Evolutionary conservation across 345 rosid species (phyloP).

Genomic region (Murraya paniculata): DNA sequence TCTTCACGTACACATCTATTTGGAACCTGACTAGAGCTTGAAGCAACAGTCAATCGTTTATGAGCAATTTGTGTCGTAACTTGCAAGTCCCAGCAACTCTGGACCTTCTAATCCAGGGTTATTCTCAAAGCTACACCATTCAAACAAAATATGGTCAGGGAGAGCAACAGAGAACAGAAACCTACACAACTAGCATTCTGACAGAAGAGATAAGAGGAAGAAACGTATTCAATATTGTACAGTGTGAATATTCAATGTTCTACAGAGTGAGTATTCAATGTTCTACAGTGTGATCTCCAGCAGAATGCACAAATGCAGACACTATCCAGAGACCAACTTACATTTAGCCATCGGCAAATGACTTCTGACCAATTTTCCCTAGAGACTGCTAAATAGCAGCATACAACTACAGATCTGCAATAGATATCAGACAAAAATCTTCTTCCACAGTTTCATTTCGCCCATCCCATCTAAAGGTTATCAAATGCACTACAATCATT

Average conservation of each 20-base stretch:
- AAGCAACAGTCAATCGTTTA: conserved; percentile 24
- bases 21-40: conserved; percentile 4
- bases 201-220: neutral
- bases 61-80: conserved; percentile 82
- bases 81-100: conserved; percentile 82
- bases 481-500: neutral
- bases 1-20: conserved; percentile 15
- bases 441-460: neutral
- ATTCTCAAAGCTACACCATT: conserved; percentile 68
- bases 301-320: neutral
- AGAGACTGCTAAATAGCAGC: neutral
- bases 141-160: conserved; percentile 12
- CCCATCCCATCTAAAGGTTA: neutral
- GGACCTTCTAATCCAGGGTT: conserved; percentile 95
- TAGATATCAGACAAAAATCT: neutral
- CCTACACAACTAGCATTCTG: too few relatives aligned
- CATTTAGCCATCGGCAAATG: neutral
- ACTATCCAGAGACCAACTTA: neutral
- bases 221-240: neutral
- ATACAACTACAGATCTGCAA: neutral
- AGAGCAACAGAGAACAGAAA: neutral
- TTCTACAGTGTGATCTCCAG: neutral
- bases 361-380: neutral
- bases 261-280: neutral
- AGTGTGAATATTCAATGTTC: neutral